A percentile compares a stretch with the other conserved stretches of the same genome.
Evolutionary conservation across 495 filamentous ascomycete genomes (phyloP).

Genomic region (Daldinia childiae): DNA sequence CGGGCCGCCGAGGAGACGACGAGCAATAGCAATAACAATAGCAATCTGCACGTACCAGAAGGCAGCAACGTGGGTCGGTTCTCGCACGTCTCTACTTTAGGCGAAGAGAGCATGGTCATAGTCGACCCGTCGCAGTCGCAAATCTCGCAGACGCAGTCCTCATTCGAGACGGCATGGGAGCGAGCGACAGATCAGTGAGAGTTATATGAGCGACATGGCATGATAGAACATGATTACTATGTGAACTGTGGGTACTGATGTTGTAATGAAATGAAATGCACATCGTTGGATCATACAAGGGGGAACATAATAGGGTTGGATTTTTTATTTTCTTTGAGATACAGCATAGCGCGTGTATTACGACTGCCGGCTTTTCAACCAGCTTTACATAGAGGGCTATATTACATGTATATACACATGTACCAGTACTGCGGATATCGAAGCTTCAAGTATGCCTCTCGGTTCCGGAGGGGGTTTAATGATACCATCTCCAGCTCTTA

Average conservation of each 20-base stretch:
- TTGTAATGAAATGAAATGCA: slow-evolving; percentile 1
- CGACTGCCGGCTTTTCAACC: slow-evolving; percentile 6
- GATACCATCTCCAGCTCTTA: slow-evolving; percentile 11
- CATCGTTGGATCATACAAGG: not conserved
- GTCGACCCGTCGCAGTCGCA: slow-evolving; percentile 52
- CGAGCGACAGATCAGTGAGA: slow-evolving; percentile 52
- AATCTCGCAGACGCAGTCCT: slow-evolving; percentile 38
- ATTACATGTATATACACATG: slow-evolving; percentile 23
- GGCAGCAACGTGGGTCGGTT: slow-evolving; percentile 8
- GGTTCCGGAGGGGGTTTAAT: not conserved
- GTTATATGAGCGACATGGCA: not conserved
- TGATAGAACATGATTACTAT: not conserved
- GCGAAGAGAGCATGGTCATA: slow-evolving; percentile 57
- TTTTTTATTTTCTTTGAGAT: slow-evolving; percentile 2
- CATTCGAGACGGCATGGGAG: slow-evolving; percentile 74
- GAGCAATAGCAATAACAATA: slow-evolving; percentile 6
- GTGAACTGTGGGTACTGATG: not conserved
- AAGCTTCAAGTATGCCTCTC: slow-evolving; percentile 5
- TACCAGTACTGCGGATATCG: slow-evolving; percentile 15
- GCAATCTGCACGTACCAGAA: slow-evolving; percentile 16
- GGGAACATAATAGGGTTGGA: not conserved
- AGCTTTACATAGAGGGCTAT: slow-evolving; percentile 19
- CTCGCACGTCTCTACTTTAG: slow-evolving; percentile 39
- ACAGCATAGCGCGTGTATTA: slow-evolving; percentile 22
- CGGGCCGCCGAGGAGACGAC: slow-evolving; percentile 22